Conservation (phyloP, 768 basidiomycete species). For the Baorangia bicolor region DNA sequence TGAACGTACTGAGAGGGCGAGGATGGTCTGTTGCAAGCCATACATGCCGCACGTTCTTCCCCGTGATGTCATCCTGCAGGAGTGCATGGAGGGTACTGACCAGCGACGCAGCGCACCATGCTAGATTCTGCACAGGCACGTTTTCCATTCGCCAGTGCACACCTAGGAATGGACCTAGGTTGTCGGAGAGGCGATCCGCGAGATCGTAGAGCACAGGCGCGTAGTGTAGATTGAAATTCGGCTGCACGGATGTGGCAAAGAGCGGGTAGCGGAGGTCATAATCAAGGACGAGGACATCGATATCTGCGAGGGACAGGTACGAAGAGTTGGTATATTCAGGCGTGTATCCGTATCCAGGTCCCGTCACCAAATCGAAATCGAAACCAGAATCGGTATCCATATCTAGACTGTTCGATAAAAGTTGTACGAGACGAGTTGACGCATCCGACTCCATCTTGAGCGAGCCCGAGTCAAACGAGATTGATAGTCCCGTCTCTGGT, state of each 20-base stretch:
- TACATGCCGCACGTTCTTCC: constrained; percentile 37
- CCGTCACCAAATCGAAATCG: constrained; percentile 11
- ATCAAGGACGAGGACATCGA: constrained; percentile 50
- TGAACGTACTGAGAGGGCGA: constrained; percentile 1
- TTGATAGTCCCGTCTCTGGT: constrained; percentile 2
- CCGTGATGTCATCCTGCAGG: constrained; percentile 31
- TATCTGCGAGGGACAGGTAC: constrained; percentile 22
- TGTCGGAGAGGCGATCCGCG: constrained; percentile 36
- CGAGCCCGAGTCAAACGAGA: constrained; percentile 8
- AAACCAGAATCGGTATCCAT: not conserved
- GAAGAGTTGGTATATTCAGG: constrained; percentile 16
- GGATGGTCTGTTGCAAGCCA: constrained; percentile 63
- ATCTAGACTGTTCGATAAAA: constrained; percentile 16
- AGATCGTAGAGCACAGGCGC: constrained; percentile 42
- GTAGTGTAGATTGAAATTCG: constrained; percentile 38
- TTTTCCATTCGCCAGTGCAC: constrained; percentile 63
- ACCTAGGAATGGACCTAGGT: constrained; percentile 41
- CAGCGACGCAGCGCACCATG: constrained; percentile 50
- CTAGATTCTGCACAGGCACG: constrained; percentile 40
- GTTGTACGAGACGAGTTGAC: constrained; percentile 11
- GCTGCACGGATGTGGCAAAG: constrained; percentile 25
- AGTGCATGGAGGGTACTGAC: constrained; percentile 41
- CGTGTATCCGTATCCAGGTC: constrained; percentile 11
- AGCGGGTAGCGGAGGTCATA: constrained; percentile 52
- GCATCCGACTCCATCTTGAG: constrained; percentile 6